These are phyloP conservation scores for Daldinia sp. DNA, from an alignment of 2,329 filamentous ascomycete species.

Conservation along the genomic window DNA sequence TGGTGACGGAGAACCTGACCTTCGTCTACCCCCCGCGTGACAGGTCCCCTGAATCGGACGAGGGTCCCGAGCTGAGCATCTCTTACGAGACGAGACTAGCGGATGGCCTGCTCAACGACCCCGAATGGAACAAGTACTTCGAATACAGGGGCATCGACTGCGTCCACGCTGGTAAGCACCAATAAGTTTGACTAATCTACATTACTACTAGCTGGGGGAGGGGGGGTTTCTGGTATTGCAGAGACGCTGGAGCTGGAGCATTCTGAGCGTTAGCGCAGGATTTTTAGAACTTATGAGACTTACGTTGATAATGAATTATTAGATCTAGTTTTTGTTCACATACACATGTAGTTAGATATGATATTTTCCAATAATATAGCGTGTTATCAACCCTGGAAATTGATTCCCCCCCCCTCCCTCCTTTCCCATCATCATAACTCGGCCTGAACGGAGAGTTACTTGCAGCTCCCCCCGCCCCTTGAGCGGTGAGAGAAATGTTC, in stretches of 20 bases:
- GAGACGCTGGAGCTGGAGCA: not conserved
- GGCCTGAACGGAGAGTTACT: not conserved
- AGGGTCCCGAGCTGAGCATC: slow-evolving; percentile 37
- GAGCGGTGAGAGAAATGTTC: slow-evolving; percentile 5
- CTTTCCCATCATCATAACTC: not conserved
- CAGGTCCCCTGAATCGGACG: slow-evolving; percentile 22
- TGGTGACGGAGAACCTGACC: slow-evolving; percentile 4
- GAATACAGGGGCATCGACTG: slow-evolving; percentile 33
- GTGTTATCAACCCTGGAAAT: not conserved
- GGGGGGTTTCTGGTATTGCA: not conserved
- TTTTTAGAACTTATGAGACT: not conserved
- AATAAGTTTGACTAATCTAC: slow-evolving; percentile 1
- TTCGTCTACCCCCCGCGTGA: slow-evolving; percentile 21
- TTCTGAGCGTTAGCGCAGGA: slow-evolving; percentile 4
- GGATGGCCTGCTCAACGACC: slow-evolving; percentile 26
- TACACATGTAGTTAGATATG: slow-evolving; percentile 10
- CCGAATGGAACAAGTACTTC: slow-evolving; percentile 39
- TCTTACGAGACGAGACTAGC: slow-evolving; percentile 31
- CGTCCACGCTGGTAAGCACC: slow-evolving; percentile 1
- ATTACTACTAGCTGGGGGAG: not conserved
- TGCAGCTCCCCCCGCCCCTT: slow-evolving; percentile 3
- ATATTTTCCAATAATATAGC: not conserved
- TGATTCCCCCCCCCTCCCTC: not conserved
- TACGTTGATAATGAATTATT: not conserved
- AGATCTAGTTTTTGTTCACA: slow-evolving; percentile 3